Conservation (phyloP, 345 rosid genomes). For the Iberis pinnata region DNA sequence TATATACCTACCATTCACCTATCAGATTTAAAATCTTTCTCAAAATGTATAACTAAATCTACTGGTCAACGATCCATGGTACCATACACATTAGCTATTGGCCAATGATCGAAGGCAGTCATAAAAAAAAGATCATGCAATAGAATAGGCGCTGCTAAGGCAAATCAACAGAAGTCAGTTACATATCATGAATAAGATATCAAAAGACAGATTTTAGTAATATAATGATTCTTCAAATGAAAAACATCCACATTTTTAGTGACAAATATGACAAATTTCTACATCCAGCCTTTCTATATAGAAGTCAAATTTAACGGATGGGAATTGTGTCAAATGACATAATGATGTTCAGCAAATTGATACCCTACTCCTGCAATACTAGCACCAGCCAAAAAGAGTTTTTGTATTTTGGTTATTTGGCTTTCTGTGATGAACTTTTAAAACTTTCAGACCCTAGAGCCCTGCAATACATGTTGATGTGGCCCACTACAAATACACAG, state of each 20-base stretch:
- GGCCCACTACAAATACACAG: slow-evolving; percentile 84
- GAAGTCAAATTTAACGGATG: neutral
- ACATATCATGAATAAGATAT: neutral
- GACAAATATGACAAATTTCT: slow-evolving; percentile 4
- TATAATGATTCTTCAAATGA: neutral
- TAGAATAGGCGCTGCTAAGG: neutral
- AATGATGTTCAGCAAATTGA: slow-evolving; percentile 26
- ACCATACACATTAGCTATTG: slow-evolving; percentile 4
- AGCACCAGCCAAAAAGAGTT: slow-evolving; percentile 21
- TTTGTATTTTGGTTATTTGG: slow-evolving; percentile 21
- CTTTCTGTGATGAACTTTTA: neutral
- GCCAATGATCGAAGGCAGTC: neutral
- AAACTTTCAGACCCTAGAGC: neutral
- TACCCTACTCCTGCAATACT: slow-evolving; percentile 44
- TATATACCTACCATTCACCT: slow-evolving; percentile 25
- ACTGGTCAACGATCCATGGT: slow-evolving; percentile 14
- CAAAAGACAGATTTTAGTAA: neutral
- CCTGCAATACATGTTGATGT: slow-evolving; percentile 57
- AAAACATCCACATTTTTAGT: too few relatives aligned
- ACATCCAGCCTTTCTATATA: neutral
- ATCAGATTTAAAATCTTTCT: slow-evolving; percentile 12
- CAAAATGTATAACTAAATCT: slow-evolving; percentile 1
- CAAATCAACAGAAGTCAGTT: neutral
- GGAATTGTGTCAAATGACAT: neutral
- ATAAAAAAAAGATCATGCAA: neutral